A percentile compares a stretch with the other conserved stretches of the same genome.
phyloP scores from a whole-genome alignment of 2,329 filamentous ascomycete genomes.

The Botrytis porri region DNA sequence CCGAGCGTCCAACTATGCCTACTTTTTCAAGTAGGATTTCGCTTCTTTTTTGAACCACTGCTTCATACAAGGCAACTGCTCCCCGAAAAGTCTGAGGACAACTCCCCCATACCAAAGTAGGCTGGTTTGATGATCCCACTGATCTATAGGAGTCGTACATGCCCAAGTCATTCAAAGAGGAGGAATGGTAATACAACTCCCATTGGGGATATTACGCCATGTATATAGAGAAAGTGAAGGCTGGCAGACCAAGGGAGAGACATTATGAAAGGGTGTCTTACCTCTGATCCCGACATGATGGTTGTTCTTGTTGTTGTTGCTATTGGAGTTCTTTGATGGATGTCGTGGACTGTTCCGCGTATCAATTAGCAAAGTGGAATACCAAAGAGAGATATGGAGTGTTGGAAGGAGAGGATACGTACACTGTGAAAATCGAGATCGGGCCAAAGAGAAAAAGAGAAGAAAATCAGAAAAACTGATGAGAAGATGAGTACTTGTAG shows the following conservation, averaged over 20 bases:
- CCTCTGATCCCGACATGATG: neutral
- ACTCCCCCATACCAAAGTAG: constrained; percentile 1
- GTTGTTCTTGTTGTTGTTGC: no score
- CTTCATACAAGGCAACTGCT: neutral
- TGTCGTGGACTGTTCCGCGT: neutral
- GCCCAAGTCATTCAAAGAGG: neutral
- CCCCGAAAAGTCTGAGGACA: neutral
- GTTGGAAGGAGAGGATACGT: neutral
- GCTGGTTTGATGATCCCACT: constrained; percentile 2
- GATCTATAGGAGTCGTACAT: neutral
- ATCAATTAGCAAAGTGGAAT: neutral
- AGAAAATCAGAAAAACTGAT: neutral
- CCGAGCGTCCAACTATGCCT: constrained; percentile 1
- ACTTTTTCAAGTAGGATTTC: neutral
- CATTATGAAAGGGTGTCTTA: neutral
- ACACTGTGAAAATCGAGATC: neutral
- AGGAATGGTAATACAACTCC: neutral
- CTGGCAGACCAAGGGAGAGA: neutral
- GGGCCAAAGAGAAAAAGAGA: neutral
- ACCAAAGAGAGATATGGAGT: neutral
- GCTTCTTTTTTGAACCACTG: neutral
- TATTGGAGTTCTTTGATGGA: neutral
- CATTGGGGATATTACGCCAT: neutral
- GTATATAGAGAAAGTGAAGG: neutral
- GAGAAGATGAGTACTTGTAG: neutral